Conservation (phyloP, 345 rosid genomes). For the Ailanthus altissimus region DNA sequence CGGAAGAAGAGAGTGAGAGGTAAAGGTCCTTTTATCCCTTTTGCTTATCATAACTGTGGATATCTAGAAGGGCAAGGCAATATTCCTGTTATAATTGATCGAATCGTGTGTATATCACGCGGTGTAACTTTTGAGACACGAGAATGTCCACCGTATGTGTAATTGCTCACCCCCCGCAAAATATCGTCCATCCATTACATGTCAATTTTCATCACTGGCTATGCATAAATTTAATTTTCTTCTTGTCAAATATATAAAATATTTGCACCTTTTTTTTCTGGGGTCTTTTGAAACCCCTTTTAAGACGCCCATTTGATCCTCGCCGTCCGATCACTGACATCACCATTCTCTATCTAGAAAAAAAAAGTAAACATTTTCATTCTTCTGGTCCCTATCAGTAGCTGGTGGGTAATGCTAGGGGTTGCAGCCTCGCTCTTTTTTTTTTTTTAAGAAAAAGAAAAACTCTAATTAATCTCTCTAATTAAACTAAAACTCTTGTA, state of each 20-base stretch:
- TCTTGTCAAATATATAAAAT: background rate
- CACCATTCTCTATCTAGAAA: constrained; percentile 11
- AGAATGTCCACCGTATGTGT: background rate
- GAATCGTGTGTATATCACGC: constrained; percentile 41
- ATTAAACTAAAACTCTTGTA: constrained; percentile 1
- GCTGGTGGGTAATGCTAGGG: constrained; percentile 58
- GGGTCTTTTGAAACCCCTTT: background rate
- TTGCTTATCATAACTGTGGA: constrained; percentile 3
- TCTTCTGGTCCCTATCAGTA: constrained; percentile 60
- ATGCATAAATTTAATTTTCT: background rate
- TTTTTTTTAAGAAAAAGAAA: constrained; percentile 5
- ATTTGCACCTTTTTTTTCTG: background rate
- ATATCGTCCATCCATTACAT: constrained; percentile 12
- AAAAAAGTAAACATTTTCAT: constrained; percentile 29
- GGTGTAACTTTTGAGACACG: background rate
- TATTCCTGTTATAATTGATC: constrained; percentile 14
- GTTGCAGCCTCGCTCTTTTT: constrained; percentile 34
- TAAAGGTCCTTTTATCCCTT: background rate
- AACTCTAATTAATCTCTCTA: constrained; percentile 13
- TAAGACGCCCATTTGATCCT: constrained; percentile 18
- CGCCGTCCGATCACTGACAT: constrained; percentile 31
- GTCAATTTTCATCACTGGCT: constrained; percentile 11
- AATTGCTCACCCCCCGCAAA: constrained; percentile 4
- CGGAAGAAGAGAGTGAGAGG: background rate
- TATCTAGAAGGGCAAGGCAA: constrained; percentile 11